These are phyloP conservation scores for Collariella sp. DNA, from an alignment of 495 filamentous ascomycete genomes.

Conservation along the genomic window DNA sequence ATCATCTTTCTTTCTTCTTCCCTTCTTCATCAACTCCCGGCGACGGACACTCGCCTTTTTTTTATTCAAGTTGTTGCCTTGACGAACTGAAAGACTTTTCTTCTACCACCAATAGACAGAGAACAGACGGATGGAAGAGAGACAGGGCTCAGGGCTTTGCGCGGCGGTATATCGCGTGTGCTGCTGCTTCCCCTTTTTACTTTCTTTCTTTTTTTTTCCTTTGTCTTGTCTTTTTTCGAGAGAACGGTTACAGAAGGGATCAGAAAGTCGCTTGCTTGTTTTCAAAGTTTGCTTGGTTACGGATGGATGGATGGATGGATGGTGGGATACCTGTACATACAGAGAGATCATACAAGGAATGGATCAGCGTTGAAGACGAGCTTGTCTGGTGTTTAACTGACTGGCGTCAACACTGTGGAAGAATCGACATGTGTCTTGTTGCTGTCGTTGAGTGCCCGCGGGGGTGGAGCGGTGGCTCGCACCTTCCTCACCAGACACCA, in stretches of 20 bases:
- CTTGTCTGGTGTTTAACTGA: background rate
- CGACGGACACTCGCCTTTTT: background rate
- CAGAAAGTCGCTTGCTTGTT: background rate
- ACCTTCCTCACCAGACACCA: too few species aligned
- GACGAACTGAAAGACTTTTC: slow-evolving; percentile 2
- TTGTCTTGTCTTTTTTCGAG: background rate
- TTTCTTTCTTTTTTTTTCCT: background rate
- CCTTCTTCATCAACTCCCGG: background rate
- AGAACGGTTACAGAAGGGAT: slow-evolving; percentile 1
- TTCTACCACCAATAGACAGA: slow-evolving; percentile 8
- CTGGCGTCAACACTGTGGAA: too few species aligned
- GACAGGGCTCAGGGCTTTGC: background rate
- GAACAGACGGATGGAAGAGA: background rate
- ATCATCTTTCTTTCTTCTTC: slow-evolving; percentile 19
- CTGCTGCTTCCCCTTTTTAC: background rate
- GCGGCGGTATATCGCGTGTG: background rate
- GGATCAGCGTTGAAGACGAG: background rate
- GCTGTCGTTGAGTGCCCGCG: too few species aligned
- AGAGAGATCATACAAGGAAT: slow-evolving; percentile 6
- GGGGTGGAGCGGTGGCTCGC: too few species aligned
- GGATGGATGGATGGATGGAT: too few species aligned
- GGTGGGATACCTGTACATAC: slow-evolving; percentile 1
- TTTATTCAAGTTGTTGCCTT: too few species aligned
- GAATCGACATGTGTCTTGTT: too few species aligned
- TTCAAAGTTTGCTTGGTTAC: background rate